Evolutionary conservation across 805 yeast species (phyloP).

Genomic region (Ogataea thermomethanolica): DNA sequence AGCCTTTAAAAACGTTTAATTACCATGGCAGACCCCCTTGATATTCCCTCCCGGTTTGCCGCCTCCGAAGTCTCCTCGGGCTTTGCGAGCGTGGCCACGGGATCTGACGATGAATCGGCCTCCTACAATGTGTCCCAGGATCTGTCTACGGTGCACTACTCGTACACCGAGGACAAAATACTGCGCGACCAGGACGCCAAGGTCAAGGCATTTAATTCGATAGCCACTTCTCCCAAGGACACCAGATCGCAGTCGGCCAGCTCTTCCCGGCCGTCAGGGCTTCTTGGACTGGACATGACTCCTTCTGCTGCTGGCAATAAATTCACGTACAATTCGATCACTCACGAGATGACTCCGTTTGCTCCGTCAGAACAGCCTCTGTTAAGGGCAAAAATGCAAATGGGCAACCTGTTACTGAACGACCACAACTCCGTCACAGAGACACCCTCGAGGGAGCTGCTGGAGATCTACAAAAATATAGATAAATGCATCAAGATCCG

Average conservation of each 20-base stretch:
- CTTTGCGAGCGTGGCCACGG: neutral
- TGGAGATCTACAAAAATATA: constrained; percentile 60
- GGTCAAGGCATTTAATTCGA: constrained; percentile 52
- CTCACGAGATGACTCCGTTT: constrained; percentile 26
- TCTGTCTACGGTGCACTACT: constrained; percentile 46
- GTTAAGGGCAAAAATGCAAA: constrained; percentile 33
- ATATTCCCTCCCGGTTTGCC: neutral
- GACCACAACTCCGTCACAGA: constrained; percentile 50
- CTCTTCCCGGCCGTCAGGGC: constrained; percentile 33
- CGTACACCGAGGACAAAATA: constrained; percentile 61
- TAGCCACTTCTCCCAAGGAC: constrained; percentile 31
- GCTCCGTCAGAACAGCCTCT: constrained; percentile 4
- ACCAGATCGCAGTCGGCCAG: constrained; percentile 27
- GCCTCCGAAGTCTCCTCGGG: neutral
- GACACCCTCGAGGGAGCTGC: constrained; percentile 63
- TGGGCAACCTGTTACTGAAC: constrained; percentile 44
- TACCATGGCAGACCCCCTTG: constrained; percentile 4
- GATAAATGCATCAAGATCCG: constrained; percentile 68
- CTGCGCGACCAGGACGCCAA: constrained; percentile 68
- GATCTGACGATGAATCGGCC: constrained; percentile 11
- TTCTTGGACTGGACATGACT: constrained; percentile 30
- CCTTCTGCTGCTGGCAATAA: constrained; percentile 36
- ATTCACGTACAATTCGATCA: constrained; percentile 28
- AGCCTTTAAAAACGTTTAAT: neutral
- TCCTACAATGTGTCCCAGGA: constrained; percentile 6